Evolutionary conservation across 306 rosid species (phyloP), one percentile per base, ranked within the genome.

Genomic region (Sindora glabra): DNA sequence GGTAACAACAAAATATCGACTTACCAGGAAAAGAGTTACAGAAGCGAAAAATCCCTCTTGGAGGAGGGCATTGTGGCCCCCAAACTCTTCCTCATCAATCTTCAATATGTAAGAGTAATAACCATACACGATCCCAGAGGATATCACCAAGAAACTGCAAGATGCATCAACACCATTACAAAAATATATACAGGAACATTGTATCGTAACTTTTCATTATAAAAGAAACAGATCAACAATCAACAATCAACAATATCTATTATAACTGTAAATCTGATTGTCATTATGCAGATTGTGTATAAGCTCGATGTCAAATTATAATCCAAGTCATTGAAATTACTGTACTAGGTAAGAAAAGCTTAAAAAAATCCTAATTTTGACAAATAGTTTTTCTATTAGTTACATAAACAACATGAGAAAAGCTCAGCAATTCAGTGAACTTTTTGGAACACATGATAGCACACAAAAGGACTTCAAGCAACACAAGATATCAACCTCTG

Each of bases 1-100:
- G 36, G 34, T 45, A 56, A 19, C 14, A 16, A 73, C 15, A 16
- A 27, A 39, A 49, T 21, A 56, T 34, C 8, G 48, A 48, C 61
- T 24, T 94, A 94, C 99, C 97, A 94, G 86, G 77, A 94, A 94
- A 14, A 94, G 94, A 57, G 97, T 94, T 59, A 74, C 25, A 26
- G 99, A 94, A 27, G 99, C 99, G 40, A 94, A 94, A 71, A 94
- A 89, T 13, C 99, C 99, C 70, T 94, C 99, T 74, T 89, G 99
- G 38, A 94, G 99, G 56, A 94, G 99, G 64, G 99, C 89, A 54
- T 94, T 94, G 67, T 94, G 99, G 45, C 99, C 99, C 3, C 99
- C 99, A 64, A 81, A 84, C 56, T 94, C 99, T 71, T 94, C 99
- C 70, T 94, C 99, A 1, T 94, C 99, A 64, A 94, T 76, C 87